Evolutionary conservation across 345 rosid genomes (phyloP).

Genomic region (Hypericum androsaemum): DNA sequence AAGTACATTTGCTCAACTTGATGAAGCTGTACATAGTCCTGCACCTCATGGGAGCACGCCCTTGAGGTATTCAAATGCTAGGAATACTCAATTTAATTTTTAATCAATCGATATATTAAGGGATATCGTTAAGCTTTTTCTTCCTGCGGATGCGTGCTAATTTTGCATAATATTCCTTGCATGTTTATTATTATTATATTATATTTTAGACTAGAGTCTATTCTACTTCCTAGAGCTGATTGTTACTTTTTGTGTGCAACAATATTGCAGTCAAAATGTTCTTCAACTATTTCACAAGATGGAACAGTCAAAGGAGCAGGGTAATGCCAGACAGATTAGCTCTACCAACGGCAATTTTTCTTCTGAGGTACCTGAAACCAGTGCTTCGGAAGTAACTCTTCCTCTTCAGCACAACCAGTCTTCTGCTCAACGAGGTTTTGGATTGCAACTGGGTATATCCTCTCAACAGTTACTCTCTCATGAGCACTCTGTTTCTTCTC

Average conservation of each 20-base stretch:
- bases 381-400: constrained; percentile 43
- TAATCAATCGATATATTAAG: too few species aligned
- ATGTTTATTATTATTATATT: too few species aligned
- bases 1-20: constrained; percentile 28
- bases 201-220: neutral
- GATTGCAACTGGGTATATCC: constrained; percentile 72
- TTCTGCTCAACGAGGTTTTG: constrained; percentile 63
- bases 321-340: constrained; percentile 32
- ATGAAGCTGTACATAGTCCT: constrained; percentile 28
- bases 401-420: constrained; percentile 44
- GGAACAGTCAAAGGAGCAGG: constrained; percentile 47
- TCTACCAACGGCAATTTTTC: constrained; percentile 33
- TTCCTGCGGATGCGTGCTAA: too few species aligned
- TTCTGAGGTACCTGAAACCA: constrained; percentile 38
- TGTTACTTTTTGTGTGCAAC: neutral
- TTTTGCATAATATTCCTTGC: too few species aligned
- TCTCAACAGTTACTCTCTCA: constrained; percentile 44
- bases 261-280: constrained; percentile 62
- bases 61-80: constrained; percentile 38
- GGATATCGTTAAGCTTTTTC: too few species aligned
- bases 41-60: constrained; percentile 32
- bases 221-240: neutral
- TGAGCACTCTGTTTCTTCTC: constrained; percentile 30
- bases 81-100: too few species aligned
- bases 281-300: constrained; percentile 89